Evolutionary conservation across 2,329 filamentous ascomycete genomes (phyloP).

Genomic region (Triangularia setosa): DNA sequence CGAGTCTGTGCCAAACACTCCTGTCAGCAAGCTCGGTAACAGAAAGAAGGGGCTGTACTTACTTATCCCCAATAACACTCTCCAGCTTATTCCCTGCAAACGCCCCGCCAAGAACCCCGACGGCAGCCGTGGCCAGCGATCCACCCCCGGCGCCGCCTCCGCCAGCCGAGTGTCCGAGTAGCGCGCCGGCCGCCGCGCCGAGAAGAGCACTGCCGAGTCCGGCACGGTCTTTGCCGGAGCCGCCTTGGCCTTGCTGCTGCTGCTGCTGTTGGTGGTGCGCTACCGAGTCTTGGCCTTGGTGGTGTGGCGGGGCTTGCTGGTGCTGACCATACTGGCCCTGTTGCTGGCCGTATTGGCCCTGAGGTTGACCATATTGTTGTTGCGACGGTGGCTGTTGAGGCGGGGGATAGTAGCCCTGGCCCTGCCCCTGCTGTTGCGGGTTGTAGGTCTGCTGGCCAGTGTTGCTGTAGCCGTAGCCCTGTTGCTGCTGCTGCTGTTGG

Average conservation of each 20-base stretch:
- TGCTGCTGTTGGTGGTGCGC: background rate
- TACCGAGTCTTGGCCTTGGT: background rate
- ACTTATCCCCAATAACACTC: background rate
- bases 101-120: background rate
- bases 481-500: background rate
- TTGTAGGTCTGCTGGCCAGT: background rate
- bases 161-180: background rate
- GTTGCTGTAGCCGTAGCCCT: background rate
- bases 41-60: background rate
- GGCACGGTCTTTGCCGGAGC: background rate
- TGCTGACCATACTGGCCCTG: background rate
- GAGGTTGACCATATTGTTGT: background rate
- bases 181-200: background rate
- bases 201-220: background rate
- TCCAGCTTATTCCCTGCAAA: background rate
- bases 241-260: background rate
- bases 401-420: background rate
- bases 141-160: background rate
- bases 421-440: background rate
- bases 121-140: background rate
- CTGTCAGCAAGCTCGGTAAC: background rate
- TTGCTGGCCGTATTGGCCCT: background rate
- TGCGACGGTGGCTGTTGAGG: background rate
- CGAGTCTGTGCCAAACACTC: background rate
- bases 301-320: background rate